Percentiles rank a stretch among this genome's conserved stretches.
phyloP scores from a whole-genome alignment of 2,329 filamentous ascomycete species.

The Fusarium irregulare region DNA sequence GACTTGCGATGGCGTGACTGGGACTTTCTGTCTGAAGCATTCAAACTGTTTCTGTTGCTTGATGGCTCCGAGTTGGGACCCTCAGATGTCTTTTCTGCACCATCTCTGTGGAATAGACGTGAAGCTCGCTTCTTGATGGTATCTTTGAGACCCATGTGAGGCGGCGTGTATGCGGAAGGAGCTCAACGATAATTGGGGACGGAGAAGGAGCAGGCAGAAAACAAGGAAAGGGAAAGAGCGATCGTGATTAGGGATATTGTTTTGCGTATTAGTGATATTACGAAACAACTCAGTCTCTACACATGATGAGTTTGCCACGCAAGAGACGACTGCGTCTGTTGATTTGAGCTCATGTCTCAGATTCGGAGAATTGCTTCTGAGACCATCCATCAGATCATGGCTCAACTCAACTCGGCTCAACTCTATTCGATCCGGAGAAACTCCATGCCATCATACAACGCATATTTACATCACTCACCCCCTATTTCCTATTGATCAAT shows the following conservation, averaged over 20 bases:
- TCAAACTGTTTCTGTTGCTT: slow-evolving; percentile 5
- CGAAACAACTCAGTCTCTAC: background rate
- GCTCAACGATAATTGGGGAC: background rate
- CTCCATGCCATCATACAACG: slow-evolving; percentile 13
- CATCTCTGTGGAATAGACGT: slow-evolving; percentile 25
- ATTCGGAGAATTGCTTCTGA: background rate
- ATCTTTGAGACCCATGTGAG: slow-evolving; percentile 34
- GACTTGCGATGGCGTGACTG: slow-evolving; percentile 24
- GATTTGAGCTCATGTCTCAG: background rate
- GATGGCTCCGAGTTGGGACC: background rate
- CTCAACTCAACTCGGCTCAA: background rate
- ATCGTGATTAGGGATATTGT: background rate
- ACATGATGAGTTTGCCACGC: background rate
- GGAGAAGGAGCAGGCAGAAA: background rate
- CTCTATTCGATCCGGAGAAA: background rate
- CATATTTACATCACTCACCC: slow-evolving; percentile 12
- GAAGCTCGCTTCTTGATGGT: slow-evolving; percentile 36
- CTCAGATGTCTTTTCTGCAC: background rate
- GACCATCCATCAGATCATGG: slow-evolving; percentile 3
- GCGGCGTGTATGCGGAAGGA: background rate
- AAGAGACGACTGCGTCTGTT: background rate
- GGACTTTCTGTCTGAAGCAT: background rate
- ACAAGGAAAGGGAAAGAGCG: background rate
- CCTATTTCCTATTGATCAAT: background rate
- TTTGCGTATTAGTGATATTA: slow-evolving; percentile 17